Conservation (phyloP, 2,329 filamentous ascomycete genomes). For the Colletotrichum agaves region DNA sequence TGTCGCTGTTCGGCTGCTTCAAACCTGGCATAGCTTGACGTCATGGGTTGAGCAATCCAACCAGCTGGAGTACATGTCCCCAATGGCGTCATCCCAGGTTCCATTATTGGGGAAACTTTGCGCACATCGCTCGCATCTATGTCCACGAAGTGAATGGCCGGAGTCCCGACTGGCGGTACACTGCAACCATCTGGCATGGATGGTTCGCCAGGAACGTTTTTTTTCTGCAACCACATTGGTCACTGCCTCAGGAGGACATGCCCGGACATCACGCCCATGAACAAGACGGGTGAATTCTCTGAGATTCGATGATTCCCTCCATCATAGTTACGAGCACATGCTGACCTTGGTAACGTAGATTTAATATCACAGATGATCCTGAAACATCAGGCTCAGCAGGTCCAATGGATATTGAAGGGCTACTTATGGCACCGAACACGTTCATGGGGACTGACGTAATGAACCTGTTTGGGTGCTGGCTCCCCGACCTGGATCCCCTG, state of each 20-base stretch:
- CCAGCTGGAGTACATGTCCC: conserved; percentile 51
- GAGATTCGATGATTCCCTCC: neutral
- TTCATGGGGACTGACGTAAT: conserved; percentile 42
- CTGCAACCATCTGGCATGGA: neutral
- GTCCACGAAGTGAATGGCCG: conserved; percentile 41
- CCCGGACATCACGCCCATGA: neutral
- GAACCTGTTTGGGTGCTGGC: conserved; percentile 41
- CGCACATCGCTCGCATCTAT: conserved; percentile 53
- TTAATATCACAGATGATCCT: neutral
- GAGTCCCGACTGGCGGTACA: neutral
- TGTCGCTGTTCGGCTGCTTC: conserved; percentile 46
- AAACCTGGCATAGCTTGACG: conserved; percentile 53
- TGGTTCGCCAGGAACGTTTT: neutral
- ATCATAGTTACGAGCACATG: neutral
- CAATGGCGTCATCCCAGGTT: conserved; percentile 47
- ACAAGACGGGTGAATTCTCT: neutral
- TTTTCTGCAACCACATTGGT: conserved; percentile 9
- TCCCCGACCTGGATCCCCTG: conserved; percentile 40
- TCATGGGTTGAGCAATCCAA: conserved; percentile 54
- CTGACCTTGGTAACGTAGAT: neutral
- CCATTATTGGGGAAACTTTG: conserved; percentile 51
- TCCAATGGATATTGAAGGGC: conserved; percentile 34
- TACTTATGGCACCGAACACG: neutral
- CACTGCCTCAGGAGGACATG: neutral
- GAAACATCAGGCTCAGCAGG: conserved; percentile 5